Conservation (phyloP, 2,329 filamentous ascomycete genomes). For the Pseudocercospora macadamiae region DNA sequence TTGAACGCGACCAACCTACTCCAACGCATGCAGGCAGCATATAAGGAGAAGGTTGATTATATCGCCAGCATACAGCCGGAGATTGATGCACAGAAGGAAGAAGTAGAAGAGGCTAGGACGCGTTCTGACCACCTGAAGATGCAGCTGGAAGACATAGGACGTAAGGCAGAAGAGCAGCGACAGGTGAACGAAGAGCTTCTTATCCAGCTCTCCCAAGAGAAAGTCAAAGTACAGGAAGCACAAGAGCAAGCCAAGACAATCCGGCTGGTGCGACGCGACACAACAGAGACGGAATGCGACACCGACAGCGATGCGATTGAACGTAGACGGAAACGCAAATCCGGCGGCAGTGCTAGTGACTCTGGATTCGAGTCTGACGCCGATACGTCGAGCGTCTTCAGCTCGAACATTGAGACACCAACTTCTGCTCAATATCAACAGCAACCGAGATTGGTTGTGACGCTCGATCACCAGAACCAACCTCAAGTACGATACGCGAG, state of each 20-base stretch:
- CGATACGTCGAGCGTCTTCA: conserved; percentile 54
- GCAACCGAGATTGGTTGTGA: conserved; percentile 30
- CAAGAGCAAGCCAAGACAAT: conserved; percentile 29
- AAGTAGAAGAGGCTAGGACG: conserved; percentile 63
- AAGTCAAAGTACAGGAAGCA: conserved; percentile 42
- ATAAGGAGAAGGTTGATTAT: conserved; percentile 55
- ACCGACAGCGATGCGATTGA: conserved; percentile 26
- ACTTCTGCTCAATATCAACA: conserved; percentile 35
- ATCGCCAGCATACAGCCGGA: conserved; percentile 57
- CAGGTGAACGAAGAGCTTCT: conserved; percentile 57
- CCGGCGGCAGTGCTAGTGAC: conserved; percentile 48
- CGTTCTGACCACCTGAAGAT: conserved; percentile 61
- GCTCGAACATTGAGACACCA: conserved; percentile 40
- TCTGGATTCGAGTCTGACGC: conserved; percentile 64
- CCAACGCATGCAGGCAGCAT: conserved; percentile 58
- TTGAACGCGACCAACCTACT: conserved; percentile 60
- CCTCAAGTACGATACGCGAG: conserved; percentile 12
- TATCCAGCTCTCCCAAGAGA: conserved; percentile 52
- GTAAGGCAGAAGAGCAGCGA: conserved; percentile 59
- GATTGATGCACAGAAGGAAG: conserved; percentile 61
- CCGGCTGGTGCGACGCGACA: conserved; percentile 26
- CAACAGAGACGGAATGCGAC: conserved; percentile 14
- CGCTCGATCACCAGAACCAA: conserved; percentile 28
- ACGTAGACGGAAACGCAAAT: conserved; percentile 32
- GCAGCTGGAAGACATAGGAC: conserved; percentile 64